Conservation (phyloP, 768 basidiomycete species). For the Dictyophora rubrovolvata region DNA sequence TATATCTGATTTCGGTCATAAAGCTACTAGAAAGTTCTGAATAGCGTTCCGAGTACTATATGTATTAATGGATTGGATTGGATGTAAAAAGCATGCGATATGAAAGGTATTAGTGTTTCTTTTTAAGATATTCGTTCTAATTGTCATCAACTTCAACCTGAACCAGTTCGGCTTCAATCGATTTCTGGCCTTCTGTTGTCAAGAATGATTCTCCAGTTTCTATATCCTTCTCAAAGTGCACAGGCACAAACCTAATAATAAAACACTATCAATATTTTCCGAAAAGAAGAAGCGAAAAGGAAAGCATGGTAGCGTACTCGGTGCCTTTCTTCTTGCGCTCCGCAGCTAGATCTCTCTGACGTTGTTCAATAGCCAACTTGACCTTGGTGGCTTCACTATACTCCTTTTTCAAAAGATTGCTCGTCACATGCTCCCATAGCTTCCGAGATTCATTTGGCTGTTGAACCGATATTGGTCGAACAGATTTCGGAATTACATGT, state of each 20-base stretch:
- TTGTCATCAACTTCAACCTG: not conserved
- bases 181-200: conserved; percentile 57
- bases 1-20: too few species aligned
- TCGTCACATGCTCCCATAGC: conserved; percentile 82
- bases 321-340: conserved; percentile 75
- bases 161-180: conserved; percentile 57
- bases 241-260: conserved; percentile 53
- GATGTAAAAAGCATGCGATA: too few species aligned
- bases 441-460: conserved; percentile 70
- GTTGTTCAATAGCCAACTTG: conserved; percentile 90
- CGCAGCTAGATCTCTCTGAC: conserved; percentile 79
- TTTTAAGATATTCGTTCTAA: not conserved
- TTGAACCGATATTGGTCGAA: conserved; percentile 76
- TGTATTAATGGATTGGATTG: too few species aligned
- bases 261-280: not conserved
- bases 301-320: conserved; percentile 43
- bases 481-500: conserved; percentile 66
- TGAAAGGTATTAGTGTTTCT: too few species aligned
- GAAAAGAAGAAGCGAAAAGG: not conserved
- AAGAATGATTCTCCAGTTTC: conserved; percentile 57
- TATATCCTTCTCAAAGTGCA: conserved; percentile 65
- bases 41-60: too few species aligned
- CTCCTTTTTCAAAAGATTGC: conserved; percentile 66
- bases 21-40: too few species aligned
- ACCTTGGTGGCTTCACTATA: conserved; percentile 84